These are phyloP conservation scores for Cryoendolithus antarcticus DNA, from an alignment of 2,329 filamentous ascomycete species.

Conservation along the genomic window DNA sequence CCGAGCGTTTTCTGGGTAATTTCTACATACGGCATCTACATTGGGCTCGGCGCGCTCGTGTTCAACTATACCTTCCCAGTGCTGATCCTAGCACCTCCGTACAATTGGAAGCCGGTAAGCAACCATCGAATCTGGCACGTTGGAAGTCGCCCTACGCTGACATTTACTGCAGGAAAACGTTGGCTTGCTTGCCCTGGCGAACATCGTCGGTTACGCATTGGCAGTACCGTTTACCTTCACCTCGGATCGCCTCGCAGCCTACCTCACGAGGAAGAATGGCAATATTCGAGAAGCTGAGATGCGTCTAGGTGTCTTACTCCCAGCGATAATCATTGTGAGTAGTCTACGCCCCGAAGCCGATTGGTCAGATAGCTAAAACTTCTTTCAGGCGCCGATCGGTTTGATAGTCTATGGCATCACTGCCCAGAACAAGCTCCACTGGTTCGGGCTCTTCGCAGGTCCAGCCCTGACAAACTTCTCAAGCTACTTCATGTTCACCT, in stretches of 20 bases:
- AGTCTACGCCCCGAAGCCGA: no score
- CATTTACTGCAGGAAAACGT: conserved; percentile 10
- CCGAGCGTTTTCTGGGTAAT: conserved; percentile 27
- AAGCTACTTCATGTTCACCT: conserved; percentile 26
- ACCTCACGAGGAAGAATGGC: conserved; percentile 18
- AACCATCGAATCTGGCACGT: no score
- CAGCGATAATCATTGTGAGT: conserved; percentile 21
- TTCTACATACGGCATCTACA: conserved; percentile 26
- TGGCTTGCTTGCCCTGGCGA: conserved; percentile 21
- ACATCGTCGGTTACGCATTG: conserved; percentile 24
- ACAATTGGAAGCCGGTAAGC: conserved; percentile 17
- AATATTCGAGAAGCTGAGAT: conserved; percentile 21
- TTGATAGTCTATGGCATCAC: conserved; percentile 26
- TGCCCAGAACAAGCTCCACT: conserved; percentile 22
- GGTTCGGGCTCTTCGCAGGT: conserved; percentile 28
- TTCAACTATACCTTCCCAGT: conserved; percentile 29
- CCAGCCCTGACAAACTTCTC: conserved; percentile 25
- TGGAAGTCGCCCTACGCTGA: conserved; percentile 1
- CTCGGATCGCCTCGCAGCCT: conserved; percentile 19
- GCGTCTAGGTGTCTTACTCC: conserved; percentile 22
- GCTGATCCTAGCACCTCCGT: conserved; percentile 22
- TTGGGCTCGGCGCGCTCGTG: conserved; percentile 25
- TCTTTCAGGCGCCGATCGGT: conserved; percentile 14
- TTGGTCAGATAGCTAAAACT: no score
- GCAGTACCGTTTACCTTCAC: conserved; percentile 22